These are phyloP conservation scores for Pueraria montana DNA, from an alignment of 306 rosid genomes.

Conservation along the genomic window DNA sequence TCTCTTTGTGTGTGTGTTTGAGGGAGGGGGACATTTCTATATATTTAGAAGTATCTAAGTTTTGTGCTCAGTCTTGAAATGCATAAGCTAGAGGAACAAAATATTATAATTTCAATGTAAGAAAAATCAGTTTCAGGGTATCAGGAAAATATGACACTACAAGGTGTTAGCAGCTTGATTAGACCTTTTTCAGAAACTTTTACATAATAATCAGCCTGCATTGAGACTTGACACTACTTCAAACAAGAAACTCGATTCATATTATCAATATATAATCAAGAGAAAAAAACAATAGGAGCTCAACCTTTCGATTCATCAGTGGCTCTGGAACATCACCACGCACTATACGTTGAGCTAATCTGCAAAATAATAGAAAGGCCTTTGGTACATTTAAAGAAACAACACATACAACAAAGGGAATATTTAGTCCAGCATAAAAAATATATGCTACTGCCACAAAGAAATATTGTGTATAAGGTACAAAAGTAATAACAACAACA, in stretches of 20 bases:
- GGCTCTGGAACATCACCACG: slow-evolving; percentile 99
- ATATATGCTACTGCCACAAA: background rate
- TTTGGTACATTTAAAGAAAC: slow-evolving; percentile 23
- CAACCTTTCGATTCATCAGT: slow-evolving; percentile 86
- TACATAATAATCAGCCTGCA: background rate
- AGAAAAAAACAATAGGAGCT: slow-evolving; percentile 19
- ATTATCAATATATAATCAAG: slow-evolving; percentile 33
- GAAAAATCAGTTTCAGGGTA: slow-evolving; percentile 15
- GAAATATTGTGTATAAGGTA: slow-evolving; percentile 9
- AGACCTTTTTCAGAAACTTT: slow-evolving; percentile 25
- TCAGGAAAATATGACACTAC: slow-evolving; percentile 3
- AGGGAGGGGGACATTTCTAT: background rate
- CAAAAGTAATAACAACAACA: background rate
- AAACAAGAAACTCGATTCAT: slow-evolving; percentile 11
- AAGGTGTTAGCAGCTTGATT: slow-evolving; percentile 34
- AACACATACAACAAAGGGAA: slow-evolving; percentile 21
- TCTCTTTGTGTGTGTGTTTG: background rate
- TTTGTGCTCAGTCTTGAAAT: background rate
- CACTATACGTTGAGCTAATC: slow-evolving; percentile 97
- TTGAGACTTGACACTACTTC: slow-evolving; percentile 19
- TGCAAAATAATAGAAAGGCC: slow-evolving; percentile 49
- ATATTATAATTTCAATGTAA: slow-evolving; percentile 12
- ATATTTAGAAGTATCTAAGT: background rate
- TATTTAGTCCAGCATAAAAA: slow-evolving; percentile 5
- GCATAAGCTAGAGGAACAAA: background rate